phyloP scores from a whole-genome alignment of 139 green algal genomes.

The Pseudopediastrum boryanum region DNA sequence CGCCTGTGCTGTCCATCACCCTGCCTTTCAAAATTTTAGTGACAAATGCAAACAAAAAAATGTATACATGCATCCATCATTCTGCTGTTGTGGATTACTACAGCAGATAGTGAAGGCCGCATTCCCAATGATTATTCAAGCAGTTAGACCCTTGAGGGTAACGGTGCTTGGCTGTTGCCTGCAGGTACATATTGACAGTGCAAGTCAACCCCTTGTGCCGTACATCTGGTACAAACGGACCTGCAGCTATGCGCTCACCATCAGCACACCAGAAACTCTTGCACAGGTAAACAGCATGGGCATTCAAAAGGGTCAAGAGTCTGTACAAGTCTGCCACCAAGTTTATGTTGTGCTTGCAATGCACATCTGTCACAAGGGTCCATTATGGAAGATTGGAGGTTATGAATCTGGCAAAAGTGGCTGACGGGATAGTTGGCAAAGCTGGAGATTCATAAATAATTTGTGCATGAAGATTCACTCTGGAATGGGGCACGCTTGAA shows the following conservation, averaged over 20 bases:
- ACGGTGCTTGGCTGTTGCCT: neutral
- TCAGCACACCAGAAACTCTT: slow-evolving; percentile 39
- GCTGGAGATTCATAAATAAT: neutral
- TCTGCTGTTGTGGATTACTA: neutral
- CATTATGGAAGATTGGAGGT: neutral
- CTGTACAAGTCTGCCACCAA: neutral
- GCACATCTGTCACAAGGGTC: neutral
- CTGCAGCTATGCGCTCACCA: neutral
- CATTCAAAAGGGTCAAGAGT: neutral
- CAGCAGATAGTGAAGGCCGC: neutral
- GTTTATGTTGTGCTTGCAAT: neutral
- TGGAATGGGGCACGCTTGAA: neutral
- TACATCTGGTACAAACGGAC: neutral
- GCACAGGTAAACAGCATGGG: slow-evolving; percentile 16
- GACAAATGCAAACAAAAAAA: too few species aligned
- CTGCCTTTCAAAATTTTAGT: too few species aligned
- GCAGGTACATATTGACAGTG: slow-evolving; percentile 29
- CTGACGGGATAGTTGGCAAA: neutral
- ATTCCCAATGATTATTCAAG: neutral
- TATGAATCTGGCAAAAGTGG: neutral
- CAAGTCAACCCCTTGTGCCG: slow-evolving; percentile 9
- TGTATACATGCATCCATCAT: neutral
- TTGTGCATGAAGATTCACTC: neutral
- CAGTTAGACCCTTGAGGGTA: neutral
- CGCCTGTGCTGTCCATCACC: too few species aligned